Base-by-base conservation (phyloP, 2,329 filamentous ascomycete species). In the Xylaria multiplex region DNA sequence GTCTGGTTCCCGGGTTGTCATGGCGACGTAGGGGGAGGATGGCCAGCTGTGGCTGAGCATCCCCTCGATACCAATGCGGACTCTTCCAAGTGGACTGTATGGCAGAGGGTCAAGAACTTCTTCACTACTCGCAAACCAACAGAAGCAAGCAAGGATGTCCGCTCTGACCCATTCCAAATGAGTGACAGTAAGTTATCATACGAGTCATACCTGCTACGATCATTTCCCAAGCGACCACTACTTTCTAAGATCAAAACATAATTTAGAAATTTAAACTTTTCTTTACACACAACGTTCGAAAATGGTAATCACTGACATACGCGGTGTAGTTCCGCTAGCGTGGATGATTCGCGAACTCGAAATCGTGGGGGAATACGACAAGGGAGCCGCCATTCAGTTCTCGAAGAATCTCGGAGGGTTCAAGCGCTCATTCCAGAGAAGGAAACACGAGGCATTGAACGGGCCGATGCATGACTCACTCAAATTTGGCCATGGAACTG, bases 1-100 rank as follows among this genome's bases (percentile, higher is more conserved):
- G 82, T 86, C 50, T 87, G 84, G 83, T 87, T 87, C 67, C 80
- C 84, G 0, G 85, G 85, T 1, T 82, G 82, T 60, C 85, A 87
- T 62, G 81, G 81, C 9, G 84, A 87, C 59, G 79, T 86, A 9
- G 85, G 85, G 1, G 85, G 85, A 0, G 85, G 85, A 0, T 87
- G 84, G 81, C 78, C 79, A 0, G 76, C 79, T 8, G 71, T 73
- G 6, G 72, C 60, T 3, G 70, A 70, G 30, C 54, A 71, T 30
- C 71, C 72, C 27, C 63, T 73, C 1, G 72, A 72, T 35, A 68
- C 56, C 4, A 67, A 73, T 4, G 67, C 71, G 13, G 61, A 74
- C 2, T 75, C 74, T 3, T 43, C 58, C 2, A 58, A 62, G 19
- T 59, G 60, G 70, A 77, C 73, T 0, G 49, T 77, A 30, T 79